Conservation (phyloP, 1,139 yeast species). For the Lodderomyces parapsilosis region DNA sequence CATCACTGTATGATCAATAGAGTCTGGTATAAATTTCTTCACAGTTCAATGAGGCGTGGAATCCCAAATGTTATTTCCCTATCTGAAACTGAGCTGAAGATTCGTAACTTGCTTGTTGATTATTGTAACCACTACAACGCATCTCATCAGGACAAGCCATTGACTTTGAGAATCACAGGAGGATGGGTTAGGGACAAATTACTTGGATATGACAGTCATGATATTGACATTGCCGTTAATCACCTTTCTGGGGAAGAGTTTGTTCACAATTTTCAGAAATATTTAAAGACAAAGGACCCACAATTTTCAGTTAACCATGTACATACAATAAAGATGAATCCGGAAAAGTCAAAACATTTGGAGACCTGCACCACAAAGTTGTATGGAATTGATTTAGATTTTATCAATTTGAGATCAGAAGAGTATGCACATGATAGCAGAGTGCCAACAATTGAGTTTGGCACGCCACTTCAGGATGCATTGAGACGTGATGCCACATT, state of each 20-base stretch:
- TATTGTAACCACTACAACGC: constrained; percentile 40
- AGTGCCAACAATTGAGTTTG: constrained; percentile 74
- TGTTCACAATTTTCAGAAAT: constrained; percentile 64
- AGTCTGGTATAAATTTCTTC: not conserved
- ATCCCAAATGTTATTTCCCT: constrained; percentile 29
- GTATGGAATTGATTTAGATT: constrained; percentile 81
- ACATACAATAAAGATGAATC: constrained; percentile 87
- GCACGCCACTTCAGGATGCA: constrained; percentile 92
- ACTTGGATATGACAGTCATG: constrained; percentile 76
- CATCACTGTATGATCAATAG: not conserved
- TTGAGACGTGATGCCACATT: constrained; percentile 91
- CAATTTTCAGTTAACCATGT: constrained; percentile 48
- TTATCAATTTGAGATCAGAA: constrained; percentile 87
- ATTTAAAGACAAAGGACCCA: constrained; percentile 45
- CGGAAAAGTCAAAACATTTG: constrained; percentile 91
- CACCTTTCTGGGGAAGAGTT: constrained; percentile 81
- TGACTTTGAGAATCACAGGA: constrained; percentile 82
- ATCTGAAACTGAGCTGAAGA: constrained; percentile 47
- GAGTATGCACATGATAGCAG: constrained; percentile 79
- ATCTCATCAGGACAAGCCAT: constrained; percentile 12
- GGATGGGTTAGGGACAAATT: constrained; percentile 99
- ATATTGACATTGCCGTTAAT: constrained; percentile 89
- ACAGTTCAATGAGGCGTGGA: constrained; percentile 19
- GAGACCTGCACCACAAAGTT: constrained; percentile 94
- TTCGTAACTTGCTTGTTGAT: constrained; percentile 45